Evolutionary conservation across 2,329 filamentous ascomycete species (phyloP).

Genomic region (Bertia moriformis): DNA sequence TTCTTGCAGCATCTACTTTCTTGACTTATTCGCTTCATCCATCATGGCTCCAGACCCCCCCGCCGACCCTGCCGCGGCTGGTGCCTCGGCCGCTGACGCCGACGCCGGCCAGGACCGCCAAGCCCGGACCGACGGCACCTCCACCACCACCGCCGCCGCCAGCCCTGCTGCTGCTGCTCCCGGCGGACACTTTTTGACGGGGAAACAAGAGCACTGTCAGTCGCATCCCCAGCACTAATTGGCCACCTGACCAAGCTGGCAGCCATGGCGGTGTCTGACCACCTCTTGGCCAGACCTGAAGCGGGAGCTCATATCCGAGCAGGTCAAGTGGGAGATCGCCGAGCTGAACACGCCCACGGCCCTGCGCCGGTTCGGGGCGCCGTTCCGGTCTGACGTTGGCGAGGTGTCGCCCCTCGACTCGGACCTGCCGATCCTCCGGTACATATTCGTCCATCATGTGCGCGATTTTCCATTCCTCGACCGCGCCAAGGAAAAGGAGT

Average conservation of each 20-base stretch:
- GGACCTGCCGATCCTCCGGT: constrained; percentile 80
- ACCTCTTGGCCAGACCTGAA: constrained; percentile 60
- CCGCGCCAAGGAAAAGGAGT: constrained; percentile 94
- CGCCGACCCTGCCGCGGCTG: too few species aligned
- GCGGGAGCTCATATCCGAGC: constrained; percentile 78
- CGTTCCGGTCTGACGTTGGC: constrained; percentile 81
- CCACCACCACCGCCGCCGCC: too few species aligned
- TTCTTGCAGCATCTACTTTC: too few species aligned
- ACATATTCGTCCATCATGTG: constrained; percentile 95
- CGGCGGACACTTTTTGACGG: constrained; percentile 56
- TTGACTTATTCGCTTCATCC: too few species aligned
- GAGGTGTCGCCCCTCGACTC: constrained; percentile 89
- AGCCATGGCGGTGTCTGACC: too few species aligned
- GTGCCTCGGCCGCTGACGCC: too few species aligned
- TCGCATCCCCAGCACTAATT: constrained; percentile 4
- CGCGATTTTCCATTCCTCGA: constrained; percentile 96
- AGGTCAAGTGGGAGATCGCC: constrained; percentile 77
- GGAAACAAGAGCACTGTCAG: constrained; percentile 95
- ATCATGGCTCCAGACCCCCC: too few species aligned
- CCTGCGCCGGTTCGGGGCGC: constrained; percentile 84
- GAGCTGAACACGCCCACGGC: constrained; percentile 93
- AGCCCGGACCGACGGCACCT: too few species aligned
- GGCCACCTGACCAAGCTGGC: background rate
- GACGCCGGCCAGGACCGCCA: too few species aligned
- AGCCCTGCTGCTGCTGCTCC: too few species aligned